Evolutionary conservation across 495 filamentous ascomycete species (phyloP).

Genomic region (Annulohypoxylon bovei): DNA sequence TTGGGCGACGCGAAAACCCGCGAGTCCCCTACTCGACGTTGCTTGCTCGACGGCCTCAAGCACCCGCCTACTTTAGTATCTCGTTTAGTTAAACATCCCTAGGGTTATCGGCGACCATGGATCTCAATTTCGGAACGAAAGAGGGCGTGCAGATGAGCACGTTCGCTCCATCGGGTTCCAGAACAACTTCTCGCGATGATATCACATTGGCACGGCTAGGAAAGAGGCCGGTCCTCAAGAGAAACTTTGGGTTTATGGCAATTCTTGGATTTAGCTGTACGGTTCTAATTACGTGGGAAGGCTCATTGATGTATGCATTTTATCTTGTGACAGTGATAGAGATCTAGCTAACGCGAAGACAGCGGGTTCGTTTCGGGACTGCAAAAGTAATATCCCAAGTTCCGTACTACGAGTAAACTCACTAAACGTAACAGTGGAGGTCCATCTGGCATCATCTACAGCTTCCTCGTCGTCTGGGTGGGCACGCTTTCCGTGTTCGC

Average conservation of each 20-base stretch:
- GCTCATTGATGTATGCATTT: neutral
- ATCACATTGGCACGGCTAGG: neutral
- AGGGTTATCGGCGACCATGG: neutral
- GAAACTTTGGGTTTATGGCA: conserved; percentile 11
- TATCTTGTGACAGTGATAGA: neutral
- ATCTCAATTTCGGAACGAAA: neutral
- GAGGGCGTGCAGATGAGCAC: neutral
- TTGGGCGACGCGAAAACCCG: neutral
- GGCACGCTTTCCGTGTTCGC: conserved; percentile 2
- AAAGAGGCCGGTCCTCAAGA: conserved; percentile 8
- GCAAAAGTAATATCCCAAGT: neutral
- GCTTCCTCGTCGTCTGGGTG: neutral
- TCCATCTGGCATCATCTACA: conserved; percentile 5
- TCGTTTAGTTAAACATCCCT: neutral
- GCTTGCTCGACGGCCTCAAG: neutral
- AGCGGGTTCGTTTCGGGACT: conserved; percentile 4
- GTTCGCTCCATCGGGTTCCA: neutral
- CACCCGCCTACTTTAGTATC: neutral
- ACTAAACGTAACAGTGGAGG: conserved; percentile 3
- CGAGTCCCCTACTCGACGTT: neutral
- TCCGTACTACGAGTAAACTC: neutral
- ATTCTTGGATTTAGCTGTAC: conserved; percentile 8
- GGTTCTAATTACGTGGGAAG: conserved; percentile 4
- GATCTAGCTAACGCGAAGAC: neutral
- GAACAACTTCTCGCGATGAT: neutral